Evolutionary conservation across 2,329 filamentous ascomycete species (phyloP), one percentile per base, ranked within the genome.

Genomic region (Acrodontium crateriforme): DNA sequence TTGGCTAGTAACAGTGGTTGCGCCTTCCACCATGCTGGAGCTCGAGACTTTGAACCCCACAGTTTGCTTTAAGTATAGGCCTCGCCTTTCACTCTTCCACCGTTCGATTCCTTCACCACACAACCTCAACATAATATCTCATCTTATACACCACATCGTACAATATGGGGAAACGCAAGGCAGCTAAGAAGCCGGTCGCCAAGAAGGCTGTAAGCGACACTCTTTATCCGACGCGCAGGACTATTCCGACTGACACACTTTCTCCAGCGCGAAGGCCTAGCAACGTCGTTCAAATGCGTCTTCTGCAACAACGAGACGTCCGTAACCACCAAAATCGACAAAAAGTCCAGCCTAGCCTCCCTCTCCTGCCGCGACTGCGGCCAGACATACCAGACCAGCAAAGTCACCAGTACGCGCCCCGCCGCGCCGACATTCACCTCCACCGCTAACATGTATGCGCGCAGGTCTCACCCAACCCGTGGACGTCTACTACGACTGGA

Each of bases 281-380:
- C 78, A 3, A 85, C 81, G 3, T 71, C 73, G n/a, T 98, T 98
- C 56, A 82, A 85, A 32, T 98, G 89, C 53, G 74, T 98, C 24
- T 98, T 98, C 61, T 98, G 89, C 67, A 95, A 94, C 55, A 85
- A 95, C 59, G 89, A 95, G 53, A 89, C 83, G 41, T 82, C 85
- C 0, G 81, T 98, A 28, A 69, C 73, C 16, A 80, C 94, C 42
- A 89, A 91, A 56, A 68, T 98, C 27, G 84, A 98, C 53, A 93
- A 92, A 66, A 95, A 95, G 54, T 65, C 74, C 16, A 83, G 83
- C 28, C 69, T 93, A 19, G 89, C 87, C 25, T 72, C 79, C 36
- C 65, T 98, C 15, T 73, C 77, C 34, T 98, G 89, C 63, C 92
- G 87, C 53, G 73, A 93, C 29, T 98, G 89, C 56, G 85, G 82